Evolutionary conservation across 257 asterid genomes (phyloP).

Genomic region (Vinca minor): DNA sequence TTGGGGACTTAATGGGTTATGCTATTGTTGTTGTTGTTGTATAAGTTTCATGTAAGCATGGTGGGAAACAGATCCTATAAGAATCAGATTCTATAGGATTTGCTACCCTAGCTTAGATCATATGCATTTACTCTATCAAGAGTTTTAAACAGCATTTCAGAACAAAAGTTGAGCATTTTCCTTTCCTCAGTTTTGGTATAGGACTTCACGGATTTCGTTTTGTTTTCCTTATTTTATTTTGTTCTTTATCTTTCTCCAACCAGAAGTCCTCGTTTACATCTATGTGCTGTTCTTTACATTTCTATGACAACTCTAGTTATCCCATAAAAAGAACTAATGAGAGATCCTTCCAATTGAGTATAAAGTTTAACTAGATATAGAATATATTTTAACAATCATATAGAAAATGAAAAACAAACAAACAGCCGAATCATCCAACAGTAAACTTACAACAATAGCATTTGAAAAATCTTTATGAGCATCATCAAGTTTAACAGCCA

Average conservation of each 20-base stretch:
- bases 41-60: not conserved
- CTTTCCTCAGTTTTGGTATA: not conserved
- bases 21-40: too few species aligned
- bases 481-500: conserved; percentile 73
- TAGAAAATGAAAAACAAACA: not conserved
- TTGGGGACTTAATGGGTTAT: too few species aligned
- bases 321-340: not conserved
- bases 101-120: not conserved
- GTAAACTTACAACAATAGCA: conserved; percentile 66
- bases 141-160: not conserved
- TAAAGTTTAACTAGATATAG: not conserved
- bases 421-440: conserved; percentile 1
- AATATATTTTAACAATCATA: not conserved
- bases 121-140: not conserved
- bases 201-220: not conserved
- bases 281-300: not conserved
- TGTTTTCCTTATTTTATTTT: too few species aligned
- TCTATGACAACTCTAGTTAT: not conserved
- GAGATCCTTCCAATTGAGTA: not conserved
- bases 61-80: not conserved
- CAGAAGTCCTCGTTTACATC: not conserved
- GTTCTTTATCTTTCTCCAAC: not conserved
- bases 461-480: conserved; percentile 68
- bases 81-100: not conserved
- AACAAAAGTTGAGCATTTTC: not conserved